phyloP scores from a whole-genome alignment of 2,329 filamentous ascomycete species.

The Kalaharituber pfeilii region DNA sequence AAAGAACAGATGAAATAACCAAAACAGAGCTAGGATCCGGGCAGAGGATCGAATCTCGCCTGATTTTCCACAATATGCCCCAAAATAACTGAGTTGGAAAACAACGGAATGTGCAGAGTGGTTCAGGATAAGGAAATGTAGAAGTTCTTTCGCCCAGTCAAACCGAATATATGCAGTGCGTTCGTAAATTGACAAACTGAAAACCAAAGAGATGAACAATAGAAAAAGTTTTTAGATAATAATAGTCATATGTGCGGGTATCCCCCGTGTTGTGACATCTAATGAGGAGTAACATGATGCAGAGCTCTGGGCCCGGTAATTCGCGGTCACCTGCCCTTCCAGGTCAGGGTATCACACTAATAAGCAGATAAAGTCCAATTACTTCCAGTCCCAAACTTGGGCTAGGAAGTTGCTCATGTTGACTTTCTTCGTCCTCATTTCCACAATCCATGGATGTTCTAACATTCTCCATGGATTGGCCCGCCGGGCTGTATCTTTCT shows the following conservation, averaged over 20 bases:
- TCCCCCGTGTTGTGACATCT: too few species aligned
- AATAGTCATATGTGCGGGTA: too few species aligned
- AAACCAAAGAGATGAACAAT: too few species aligned
- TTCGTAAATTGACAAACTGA: too few species aligned
- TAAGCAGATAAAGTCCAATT: too few species aligned
- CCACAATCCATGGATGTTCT: constrained; percentile 96
- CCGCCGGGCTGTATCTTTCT: constrained; percentile 74
- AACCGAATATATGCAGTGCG: not conserved
- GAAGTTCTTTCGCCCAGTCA: not conserved
- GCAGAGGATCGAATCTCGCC: too few species aligned
- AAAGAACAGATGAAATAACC: not conserved
- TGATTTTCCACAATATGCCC: not conserved
- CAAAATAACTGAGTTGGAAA: not conserved
- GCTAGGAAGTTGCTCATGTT: constrained; percentile 92
- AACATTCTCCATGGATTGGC: constrained; percentile 97
- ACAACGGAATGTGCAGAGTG: not conserved
- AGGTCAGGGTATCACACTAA: too few species aligned
- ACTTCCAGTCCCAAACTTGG: constrained; percentile 92
- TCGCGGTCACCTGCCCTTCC: too few species aligned
- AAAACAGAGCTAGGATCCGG: too few species aligned
- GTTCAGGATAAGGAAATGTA: not conserved
- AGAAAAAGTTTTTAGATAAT: too few species aligned
- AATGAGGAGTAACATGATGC: too few species aligned
- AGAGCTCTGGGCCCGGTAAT: too few species aligned
- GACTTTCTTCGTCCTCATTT: constrained; percentile 89